Conservation (phyloP, 2,329 filamentous ascomycete genomes). For the Alternaria conjuncta region DNA sequence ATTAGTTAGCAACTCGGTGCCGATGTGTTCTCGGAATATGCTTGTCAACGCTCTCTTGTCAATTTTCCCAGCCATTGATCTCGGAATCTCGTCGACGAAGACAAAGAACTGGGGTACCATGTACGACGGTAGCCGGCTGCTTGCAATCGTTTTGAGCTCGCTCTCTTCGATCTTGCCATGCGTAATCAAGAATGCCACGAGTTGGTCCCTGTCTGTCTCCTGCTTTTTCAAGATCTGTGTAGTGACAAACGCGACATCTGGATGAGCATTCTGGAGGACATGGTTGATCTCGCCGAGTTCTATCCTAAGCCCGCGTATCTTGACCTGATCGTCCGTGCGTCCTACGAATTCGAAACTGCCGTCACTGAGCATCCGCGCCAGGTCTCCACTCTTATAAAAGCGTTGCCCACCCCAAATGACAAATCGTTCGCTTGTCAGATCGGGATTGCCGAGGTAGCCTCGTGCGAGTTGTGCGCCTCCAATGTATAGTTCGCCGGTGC, state of each 20-base stretch:
- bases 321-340: conserved; percentile 49
- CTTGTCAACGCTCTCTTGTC: conserved; percentile 44
- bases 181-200: conserved; percentile 44
- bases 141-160: conserved; percentile 25
- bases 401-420: conserved; percentile 36
- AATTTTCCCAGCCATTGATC: conserved; percentile 50
- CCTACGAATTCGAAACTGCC: conserved; percentile 51
- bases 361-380: conserved; percentile 47
- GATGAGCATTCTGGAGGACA: conserved; percentile 32
- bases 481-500: conserved; percentile 55
- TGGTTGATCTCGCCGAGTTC: conserved; percentile 49
- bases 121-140: conserved; percentile 40
- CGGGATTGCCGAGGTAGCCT: conserved; percentile 50
- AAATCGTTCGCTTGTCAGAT: conserved; percentile 42
- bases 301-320: conserved; percentile 48
- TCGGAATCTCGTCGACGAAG: conserved; percentile 41
- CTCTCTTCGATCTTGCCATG: background rate
- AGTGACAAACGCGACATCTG: conserved; percentile 28
- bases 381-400: conserved; percentile 49
- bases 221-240: conserved; percentile 43
- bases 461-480: conserved; percentile 55
- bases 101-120: conserved; percentile 49
- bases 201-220: conserved; percentile 37
- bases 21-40: conserved; percentile 35
- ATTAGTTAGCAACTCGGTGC: conserved; percentile 3